Percentiles rank a stretch among this genome's conserved stretches.
These are phyloP conservation scores for Ustilago bromivora DNA, from an alignment of 1,284 basidiomycete genomes.

Conservation along the genomic window DNA sequence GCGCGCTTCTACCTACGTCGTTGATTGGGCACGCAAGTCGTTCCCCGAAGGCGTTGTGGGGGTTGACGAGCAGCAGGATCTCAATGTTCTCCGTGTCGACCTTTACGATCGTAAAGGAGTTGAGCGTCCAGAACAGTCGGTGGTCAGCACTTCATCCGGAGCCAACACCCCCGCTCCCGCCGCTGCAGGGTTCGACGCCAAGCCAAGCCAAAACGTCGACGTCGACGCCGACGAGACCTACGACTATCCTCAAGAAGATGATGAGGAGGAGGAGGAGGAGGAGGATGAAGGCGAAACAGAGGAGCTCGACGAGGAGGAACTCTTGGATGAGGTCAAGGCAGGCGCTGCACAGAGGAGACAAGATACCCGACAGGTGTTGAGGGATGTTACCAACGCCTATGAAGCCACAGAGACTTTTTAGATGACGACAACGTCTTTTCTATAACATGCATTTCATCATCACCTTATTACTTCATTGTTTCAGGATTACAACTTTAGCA, in stretches of 20 bases:
- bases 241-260: slow-evolving; percentile 26
- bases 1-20: slow-evolving; percentile 65
- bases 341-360: slow-evolving; percentile 1
- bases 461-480: not conserved
- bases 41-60: slow-evolving; percentile 62
- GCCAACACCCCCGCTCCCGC: slow-evolving; percentile 34
- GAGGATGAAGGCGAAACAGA: slow-evolving; percentile 6
- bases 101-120: slow-evolving; percentile 54
- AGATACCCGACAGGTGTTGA: slow-evolving; percentile 39
- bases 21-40: slow-evolving; percentile 62
- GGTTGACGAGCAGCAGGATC: slow-evolving; percentile 44
- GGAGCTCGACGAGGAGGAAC: slow-evolving; percentile 9
- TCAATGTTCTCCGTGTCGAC: slow-evolving; percentile 59
- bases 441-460: not conserved
- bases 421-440: not conserved
- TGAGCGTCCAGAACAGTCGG: slow-evolving; percentile 50
- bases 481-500: not conserved
- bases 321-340: slow-evolving; percentile 18
- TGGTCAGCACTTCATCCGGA: slow-evolving; percentile 32
- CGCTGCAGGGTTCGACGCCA: slow-evolving; percentile 33
- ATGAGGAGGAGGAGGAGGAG: slow-evolving; percentile 12
- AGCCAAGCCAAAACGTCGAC: slow-evolving; percentile 26
- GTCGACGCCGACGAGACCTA: slow-evolving; percentile 30
- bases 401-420: slow-evolving; percentile 40
- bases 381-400: slow-evolving; percentile 48